phyloP scores from a whole-genome alignment of 306 rosid genomes.

The Carpinus viminea region DNA sequence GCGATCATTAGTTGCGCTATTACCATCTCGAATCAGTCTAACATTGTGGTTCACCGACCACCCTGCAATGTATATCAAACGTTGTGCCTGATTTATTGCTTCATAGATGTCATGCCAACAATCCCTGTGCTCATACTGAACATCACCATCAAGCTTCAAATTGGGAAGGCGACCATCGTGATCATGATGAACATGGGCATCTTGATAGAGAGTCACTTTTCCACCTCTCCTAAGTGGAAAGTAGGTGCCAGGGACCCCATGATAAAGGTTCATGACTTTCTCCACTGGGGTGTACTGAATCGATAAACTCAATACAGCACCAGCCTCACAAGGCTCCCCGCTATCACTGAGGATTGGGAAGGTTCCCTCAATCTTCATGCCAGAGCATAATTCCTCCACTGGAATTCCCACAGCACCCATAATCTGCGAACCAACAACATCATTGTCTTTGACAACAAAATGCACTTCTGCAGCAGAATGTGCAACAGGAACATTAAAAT shows the following conservation, averaged over 20 bases:
- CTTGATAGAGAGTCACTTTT: conserved; percentile 78
- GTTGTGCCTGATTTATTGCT: conserved; percentile 65
- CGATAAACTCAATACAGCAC: conserved; percentile 59
- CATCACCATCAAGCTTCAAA: conserved; percentile 48
- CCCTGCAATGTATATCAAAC: conserved; percentile 74
- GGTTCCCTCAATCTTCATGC: conserved; percentile 55
- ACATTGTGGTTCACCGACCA: conserved; percentile 90
- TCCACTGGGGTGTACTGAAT: conserved; percentile 65
- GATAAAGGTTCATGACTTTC: conserved; percentile 36
- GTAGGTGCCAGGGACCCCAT: conserved; percentile 66
- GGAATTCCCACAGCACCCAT: conserved; percentile 81
- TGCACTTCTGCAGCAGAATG: conserved; percentile 76
- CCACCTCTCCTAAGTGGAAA: conserved; percentile 85
- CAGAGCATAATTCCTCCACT: conserved; percentile 45
- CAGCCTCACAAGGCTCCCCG: conserved; percentile 66
- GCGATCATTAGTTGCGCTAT: conserved; percentile 23
- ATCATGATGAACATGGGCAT: too few species aligned
- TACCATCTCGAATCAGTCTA: conserved; percentile 52
- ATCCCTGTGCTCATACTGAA: conserved; percentile 45
- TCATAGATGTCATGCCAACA: conserved; percentile 82
- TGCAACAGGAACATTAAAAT: conserved; percentile 74
- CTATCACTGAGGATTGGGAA: conserved; percentile 53
- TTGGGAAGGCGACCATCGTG: conserved; percentile 50
- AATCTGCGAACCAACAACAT: conserved; percentile 68
- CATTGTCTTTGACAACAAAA: conserved; percentile 72